Conservation (phyloP, 495 filamentous ascomycete genomes). For the Annulohypoxylon nitens region DNA sequence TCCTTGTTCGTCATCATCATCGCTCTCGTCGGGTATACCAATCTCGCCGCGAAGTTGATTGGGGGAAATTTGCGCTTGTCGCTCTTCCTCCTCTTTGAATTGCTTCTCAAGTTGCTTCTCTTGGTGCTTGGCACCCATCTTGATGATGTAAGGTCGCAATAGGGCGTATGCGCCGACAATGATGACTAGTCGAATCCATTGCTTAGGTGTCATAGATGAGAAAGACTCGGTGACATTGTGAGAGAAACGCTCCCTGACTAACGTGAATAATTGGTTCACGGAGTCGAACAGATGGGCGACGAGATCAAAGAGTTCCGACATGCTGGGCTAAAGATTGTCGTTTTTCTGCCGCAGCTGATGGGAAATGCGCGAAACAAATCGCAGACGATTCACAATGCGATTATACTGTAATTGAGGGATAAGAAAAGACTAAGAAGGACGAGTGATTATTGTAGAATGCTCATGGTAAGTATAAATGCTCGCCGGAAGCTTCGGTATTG, state of each 20-base stretch:
- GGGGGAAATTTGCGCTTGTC: conserved; percentile 57
- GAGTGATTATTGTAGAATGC: background rate
- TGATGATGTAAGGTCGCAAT: conserved; percentile 74
- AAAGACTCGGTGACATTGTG: conserved; percentile 70
- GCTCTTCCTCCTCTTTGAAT: conserved; percentile 54
- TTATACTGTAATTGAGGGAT: background rate
- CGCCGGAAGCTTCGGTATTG: background rate
- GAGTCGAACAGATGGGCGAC: conserved; percentile 47
- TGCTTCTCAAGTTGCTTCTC: conserved; percentile 61
- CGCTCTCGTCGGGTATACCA: conserved; percentile 68
- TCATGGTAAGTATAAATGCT: background rate
- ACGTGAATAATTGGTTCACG: conserved; percentile 42
- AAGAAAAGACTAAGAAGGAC: conserved; percentile 3
- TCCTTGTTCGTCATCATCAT: conserved; percentile 61
- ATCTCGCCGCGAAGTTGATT: conserved; percentile 66
- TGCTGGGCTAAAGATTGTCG: conserved; percentile 33
- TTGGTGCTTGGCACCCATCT: conserved; percentile 59
- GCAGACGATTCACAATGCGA: background rate
- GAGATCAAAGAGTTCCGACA: conserved; percentile 55
- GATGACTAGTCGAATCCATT: conserved; percentile 72
- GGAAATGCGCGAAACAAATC: background rate
- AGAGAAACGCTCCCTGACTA: conserved; percentile 59
- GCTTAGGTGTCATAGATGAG: conserved; percentile 63
- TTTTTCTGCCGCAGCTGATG: conserved; percentile 3
- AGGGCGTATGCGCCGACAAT: conserved; percentile 73